Evolutionary conservation across 192 early-diverging fungal genomes (phyloP).

Genomic region (Coemansia brasiliensis): DNA sequence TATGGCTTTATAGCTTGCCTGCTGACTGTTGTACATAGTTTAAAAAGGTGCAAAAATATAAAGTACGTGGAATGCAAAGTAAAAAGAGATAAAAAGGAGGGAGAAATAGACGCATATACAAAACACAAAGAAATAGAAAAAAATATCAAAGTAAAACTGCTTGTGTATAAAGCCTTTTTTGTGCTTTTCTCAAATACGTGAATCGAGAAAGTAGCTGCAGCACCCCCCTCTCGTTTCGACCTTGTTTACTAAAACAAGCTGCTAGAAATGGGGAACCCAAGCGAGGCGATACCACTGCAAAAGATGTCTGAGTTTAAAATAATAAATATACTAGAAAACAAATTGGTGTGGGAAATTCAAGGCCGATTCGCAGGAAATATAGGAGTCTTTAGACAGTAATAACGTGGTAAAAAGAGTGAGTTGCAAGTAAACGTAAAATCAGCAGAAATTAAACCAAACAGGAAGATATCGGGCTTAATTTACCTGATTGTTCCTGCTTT

Average conservation of each 20-base stretch:
- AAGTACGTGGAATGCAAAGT: too few relatives aligned
- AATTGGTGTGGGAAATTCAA: slow-evolving; percentile 8
- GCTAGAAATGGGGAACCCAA: not conserved
- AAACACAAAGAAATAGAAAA: not conserved
- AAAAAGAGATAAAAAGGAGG: slow-evolving; percentile 5
- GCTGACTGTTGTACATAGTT: slow-evolving; percentile 41
- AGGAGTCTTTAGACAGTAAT: not conserved
- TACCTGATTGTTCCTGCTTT: too few relatives aligned
- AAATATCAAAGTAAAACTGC: too few relatives aligned
- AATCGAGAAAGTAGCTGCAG: too few relatives aligned
- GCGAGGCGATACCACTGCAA: not conserved
- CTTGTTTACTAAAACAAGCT: not conserved
- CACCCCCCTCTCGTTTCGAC: too few relatives aligned
- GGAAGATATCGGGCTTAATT: too few relatives aligned
- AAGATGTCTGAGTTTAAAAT: slow-evolving; percentile 6
- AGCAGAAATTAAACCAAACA: too few relatives aligned
- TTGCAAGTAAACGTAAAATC: too few relatives aligned
- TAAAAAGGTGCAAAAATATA: slow-evolving; percentile 5
- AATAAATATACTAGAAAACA: not conserved
- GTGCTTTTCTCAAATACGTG: not conserved
- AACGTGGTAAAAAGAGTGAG: too few relatives aligned
- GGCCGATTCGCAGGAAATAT: not conserved
- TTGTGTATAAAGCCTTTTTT: not conserved
- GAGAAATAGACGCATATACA: slow-evolving; percentile 1
- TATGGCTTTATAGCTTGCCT: slow-evolving; percentile 36